Percentiles rank a stretch among this genome's conserved stretches.
These are phyloP conservation scores for Pneumocystis sp. DNA, from an alignment of 1,139 yeast genomes.

Conservation along the genomic window DNA sequence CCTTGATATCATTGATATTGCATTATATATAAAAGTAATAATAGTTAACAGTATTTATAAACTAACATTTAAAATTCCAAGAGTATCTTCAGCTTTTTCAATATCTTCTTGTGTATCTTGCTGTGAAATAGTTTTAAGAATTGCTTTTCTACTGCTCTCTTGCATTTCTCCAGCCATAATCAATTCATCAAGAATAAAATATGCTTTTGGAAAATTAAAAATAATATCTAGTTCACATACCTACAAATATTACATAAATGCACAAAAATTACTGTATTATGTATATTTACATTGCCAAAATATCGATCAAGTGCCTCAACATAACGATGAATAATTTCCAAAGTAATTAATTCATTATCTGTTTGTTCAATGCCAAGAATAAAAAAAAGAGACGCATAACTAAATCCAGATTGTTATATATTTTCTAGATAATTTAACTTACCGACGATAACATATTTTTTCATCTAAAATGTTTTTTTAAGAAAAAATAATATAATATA, in stretches of 20 bases:
- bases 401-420: not conserved
- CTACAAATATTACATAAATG: not conserved
- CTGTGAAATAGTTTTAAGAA: constrained; percentile 56
- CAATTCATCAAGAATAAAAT: constrained; percentile 79
- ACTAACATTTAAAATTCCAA: constrained; percentile 1
- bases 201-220: constrained; percentile 87
- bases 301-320: constrained; percentile 95
- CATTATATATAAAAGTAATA: not conserved
- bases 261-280: constrained; percentile 17
- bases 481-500: not conserved
- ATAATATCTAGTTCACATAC: constrained; percentile 42
- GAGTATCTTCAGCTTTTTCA: constrained; percentile 21
- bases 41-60: not conserved
- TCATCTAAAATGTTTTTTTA: constrained; percentile 32
- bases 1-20: too few relatives aligned
- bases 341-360: constrained; percentile 73
- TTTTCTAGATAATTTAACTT: not conserved
- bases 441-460: constrained; percentile 71
- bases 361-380: constrained; percentile 70
- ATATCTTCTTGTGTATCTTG: constrained; percentile 50
- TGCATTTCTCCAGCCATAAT: constrained; percentile 67
- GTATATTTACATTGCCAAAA: constrained; percentile 89
- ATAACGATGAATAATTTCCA: constrained; percentile 80
- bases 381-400: constrained; percentile 78
- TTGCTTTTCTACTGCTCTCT: constrained; percentile 72